phyloP scores from a whole-genome alignment of 805 yeast genomes.

The Lipomyces yamanashiensis region DNA sequence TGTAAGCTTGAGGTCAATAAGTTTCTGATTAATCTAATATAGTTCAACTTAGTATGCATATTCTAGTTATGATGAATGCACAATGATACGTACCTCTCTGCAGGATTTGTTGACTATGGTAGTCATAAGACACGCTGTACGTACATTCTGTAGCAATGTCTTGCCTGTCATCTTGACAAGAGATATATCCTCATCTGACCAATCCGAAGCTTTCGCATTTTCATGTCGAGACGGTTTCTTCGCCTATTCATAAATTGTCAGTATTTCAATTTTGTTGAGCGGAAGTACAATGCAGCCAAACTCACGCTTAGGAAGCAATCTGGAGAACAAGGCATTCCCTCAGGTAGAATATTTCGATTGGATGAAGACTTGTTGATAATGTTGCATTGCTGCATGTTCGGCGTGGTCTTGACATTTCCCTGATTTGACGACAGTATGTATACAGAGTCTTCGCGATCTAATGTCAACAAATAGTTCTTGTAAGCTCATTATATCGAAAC shows the following conservation, averaged over 20 bases:
- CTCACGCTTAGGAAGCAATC: constrained; percentile 24
- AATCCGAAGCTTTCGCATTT: constrained; percentile 1
- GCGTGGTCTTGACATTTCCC: constrained; percentile 16
- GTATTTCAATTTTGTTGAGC: neutral
- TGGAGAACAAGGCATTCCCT: constrained; percentile 22
- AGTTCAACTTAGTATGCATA: neutral
- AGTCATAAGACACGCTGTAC: constrained; percentile 26
- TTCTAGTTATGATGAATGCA: neutral
- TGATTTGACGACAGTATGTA: constrained; percentile 14
- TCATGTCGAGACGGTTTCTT: neutral
- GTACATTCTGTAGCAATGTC: constrained; percentile 22
- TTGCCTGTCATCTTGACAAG: constrained; percentile 29
- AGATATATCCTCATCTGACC: constrained; percentile 31
- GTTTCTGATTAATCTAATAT: constrained; percentile 18
- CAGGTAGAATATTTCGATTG: constrained; percentile 21
- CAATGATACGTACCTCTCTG: constrained; percentile 15
- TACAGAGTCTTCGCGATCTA: constrained; percentile 3
- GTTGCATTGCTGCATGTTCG: constrained; percentile 10
- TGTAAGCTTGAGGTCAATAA: constrained; percentile 18
- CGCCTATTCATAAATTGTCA: neutral
- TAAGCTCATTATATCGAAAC: neutral
- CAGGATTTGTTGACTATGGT: constrained; percentile 26
- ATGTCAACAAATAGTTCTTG: neutral
- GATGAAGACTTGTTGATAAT: constrained; percentile 21
- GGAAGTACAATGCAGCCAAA: neutral